These are phyloP conservation scores for Phyllosticta citriasiana DNA, from an alignment of 2,329 filamentous ascomycete species.

Conservation along the genomic window DNA sequence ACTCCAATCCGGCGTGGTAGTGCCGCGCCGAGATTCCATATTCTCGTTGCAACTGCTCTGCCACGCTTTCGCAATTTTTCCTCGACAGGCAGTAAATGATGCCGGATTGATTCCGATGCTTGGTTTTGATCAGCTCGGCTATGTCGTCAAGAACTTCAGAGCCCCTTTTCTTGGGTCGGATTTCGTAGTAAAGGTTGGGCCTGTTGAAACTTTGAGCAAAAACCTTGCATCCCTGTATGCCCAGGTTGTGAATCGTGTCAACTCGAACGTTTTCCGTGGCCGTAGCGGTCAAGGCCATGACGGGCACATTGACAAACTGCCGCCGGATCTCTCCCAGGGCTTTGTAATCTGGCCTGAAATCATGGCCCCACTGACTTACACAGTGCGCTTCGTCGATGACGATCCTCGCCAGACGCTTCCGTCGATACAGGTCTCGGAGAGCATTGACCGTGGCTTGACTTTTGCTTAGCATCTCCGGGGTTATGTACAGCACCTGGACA, in stretches of 20 bases:
- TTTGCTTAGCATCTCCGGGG: slow-evolving; percentile 91
- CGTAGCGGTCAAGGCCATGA: slow-evolving; percentile 93
- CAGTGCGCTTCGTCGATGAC: slow-evolving; percentile 99
- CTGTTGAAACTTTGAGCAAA: slow-evolving; percentile 94
- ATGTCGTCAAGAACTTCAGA: slow-evolving; percentile 45
- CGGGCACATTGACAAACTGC: slow-evolving; percentile 67
- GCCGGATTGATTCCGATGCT: slow-evolving; percentile 64
- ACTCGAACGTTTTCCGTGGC: slow-evolving; percentile 87
- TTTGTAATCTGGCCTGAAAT: slow-evolving; percentile 96
- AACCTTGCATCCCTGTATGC: slow-evolving; percentile 64
- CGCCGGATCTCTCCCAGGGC: slow-evolving; percentile 63
- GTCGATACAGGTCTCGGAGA: slow-evolving; percentile 58
- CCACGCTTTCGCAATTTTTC: slow-evolving; percentile 71
- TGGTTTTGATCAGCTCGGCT: slow-evolving; percentile 56
- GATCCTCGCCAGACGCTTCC: slow-evolving; percentile 69
- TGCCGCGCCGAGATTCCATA: slow-evolving; percentile 64
- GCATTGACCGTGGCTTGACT: slow-evolving; percentile 58
- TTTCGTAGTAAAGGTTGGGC: slow-evolving; percentile 87
- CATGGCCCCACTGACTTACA: slow-evolving; percentile 97
- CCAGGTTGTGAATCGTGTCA: slow-evolving; percentile 86
- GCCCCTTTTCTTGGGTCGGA: slow-evolving; percentile 59
- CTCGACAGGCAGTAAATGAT: slow-evolving; percentile 91
- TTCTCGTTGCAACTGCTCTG: slow-evolving; percentile 51
- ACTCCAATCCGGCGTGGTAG: slow-evolving; percentile 73
- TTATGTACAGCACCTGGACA: slow-evolving; percentile 85